Evolutionary conservation across 2,329 filamentous ascomycete species (phyloP).

Genomic region (Colletotrichum sansevieriae): DNA sequence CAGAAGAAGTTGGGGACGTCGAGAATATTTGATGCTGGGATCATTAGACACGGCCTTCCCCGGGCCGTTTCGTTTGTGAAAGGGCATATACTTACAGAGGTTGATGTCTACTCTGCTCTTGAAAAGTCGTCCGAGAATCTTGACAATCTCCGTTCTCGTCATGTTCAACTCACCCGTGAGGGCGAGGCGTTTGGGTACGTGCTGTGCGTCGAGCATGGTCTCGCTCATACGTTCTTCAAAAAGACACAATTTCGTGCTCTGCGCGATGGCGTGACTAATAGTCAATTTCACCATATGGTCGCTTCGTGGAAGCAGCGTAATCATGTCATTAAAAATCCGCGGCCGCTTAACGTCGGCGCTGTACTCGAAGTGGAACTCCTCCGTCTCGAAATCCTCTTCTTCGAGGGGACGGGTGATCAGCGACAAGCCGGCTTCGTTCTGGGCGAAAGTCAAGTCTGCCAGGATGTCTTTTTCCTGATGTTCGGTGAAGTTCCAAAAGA

Average conservation of each 20-base stretch:
- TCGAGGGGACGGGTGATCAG: constrained; percentile 84
- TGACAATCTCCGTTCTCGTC: constrained; percentile 91
- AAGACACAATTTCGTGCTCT: constrained; percentile 95
- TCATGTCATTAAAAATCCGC: constrained; percentile 99
- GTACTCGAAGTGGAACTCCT: constrained; percentile 99
- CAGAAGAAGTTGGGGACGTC: constrained; percentile 98
- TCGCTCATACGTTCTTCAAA: constrained; percentile 97
- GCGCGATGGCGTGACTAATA: constrained; percentile 96
- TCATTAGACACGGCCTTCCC: not conserved
- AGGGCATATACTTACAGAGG: constrained; percentile 76
- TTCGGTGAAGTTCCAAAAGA: constrained; percentile 99
- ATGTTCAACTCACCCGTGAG: constrained; percentile 92
- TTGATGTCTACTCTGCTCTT: constrained; percentile 97
- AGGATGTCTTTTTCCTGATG: constrained; percentile 96
- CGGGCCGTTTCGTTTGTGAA: not conserved
- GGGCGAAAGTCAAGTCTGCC: constrained; percentile 92
- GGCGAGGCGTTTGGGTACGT: constrained; percentile 90
- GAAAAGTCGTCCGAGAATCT: constrained; percentile 90
- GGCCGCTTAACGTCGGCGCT: constrained; percentile 87
- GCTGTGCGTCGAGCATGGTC: constrained; percentile 93
- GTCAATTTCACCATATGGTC: constrained; percentile 99
- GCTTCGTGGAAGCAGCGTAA: constrained; percentile 87
- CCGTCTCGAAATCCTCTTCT: constrained; percentile 94
- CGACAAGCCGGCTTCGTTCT: constrained; percentile 72
- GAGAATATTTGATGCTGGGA: constrained; percentile 88